Conservation (phyloP, 768 basidiomycete species). For the Sutorius australiensis region DNA sequence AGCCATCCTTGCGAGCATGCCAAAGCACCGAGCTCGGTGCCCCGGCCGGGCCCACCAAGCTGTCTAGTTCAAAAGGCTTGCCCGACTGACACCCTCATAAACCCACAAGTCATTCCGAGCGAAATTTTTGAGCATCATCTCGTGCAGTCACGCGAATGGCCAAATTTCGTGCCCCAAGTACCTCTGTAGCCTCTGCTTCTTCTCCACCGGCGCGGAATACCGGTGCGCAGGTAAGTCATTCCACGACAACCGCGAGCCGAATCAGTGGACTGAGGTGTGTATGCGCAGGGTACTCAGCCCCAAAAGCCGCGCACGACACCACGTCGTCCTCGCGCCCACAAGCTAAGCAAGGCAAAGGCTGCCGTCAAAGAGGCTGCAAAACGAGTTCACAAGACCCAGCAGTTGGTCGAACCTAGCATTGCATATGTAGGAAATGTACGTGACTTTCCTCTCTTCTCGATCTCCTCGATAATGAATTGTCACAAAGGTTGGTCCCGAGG, state of each 20-base stretch:
- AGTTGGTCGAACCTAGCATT: slow-evolving; percentile 23
- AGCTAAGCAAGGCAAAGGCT: slow-evolving; percentile 14
- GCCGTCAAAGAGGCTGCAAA: slow-evolving; percentile 18
- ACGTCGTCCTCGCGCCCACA: slow-evolving; percentile 10
- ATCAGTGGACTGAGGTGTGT: neutral
- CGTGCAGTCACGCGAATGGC: slow-evolving; percentile 9
- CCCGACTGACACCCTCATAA: neutral
- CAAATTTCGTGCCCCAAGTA: slow-evolving; percentile 17
- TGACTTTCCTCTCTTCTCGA: slow-evolving; percentile 1
- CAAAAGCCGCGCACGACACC: slow-evolving; percentile 4
- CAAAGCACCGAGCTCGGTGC: slow-evolving; percentile 9
- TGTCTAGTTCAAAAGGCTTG: slow-evolving; percentile 18
- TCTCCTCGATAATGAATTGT: slow-evolving; percentile 1
- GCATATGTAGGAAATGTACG: slow-evolving; percentile 66
- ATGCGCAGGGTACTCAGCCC: slow-evolving; percentile 1
- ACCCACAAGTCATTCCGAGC: neutral
- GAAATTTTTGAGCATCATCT: neutral
- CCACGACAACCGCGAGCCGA: neutral
- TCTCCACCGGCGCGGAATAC: neutral
- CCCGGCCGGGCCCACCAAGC: neutral
- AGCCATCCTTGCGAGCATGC: slow-evolving; percentile 1
- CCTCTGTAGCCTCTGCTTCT: slow-evolving; percentile 10
- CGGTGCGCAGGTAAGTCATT: slow-evolving; percentile 9
- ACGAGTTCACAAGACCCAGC: slow-evolving; percentile 10
- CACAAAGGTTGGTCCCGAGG: slow-evolving; percentile 32